Evolutionary conservation across 768 basidiomycete species (phyloP).

Genomic region (Roridomyces roridus): DNA sequence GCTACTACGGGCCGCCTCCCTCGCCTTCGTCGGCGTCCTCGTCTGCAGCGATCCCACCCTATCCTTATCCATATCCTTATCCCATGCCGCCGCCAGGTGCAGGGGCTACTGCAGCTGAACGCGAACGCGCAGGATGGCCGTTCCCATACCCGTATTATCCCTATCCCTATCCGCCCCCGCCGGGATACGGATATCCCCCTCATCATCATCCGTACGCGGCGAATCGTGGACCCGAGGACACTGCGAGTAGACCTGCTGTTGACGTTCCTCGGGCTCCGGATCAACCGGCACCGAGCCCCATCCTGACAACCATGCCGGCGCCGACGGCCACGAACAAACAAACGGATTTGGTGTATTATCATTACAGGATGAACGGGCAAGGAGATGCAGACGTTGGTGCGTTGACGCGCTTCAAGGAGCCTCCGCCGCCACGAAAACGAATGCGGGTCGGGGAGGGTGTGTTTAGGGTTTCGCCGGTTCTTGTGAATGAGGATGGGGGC

Average conservation of each 20-base stretch:
- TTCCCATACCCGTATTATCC: slow-evolving; percentile 31
- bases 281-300: background rate
- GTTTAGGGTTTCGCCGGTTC: too few species aligned
- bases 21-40: slow-evolving; percentile 3
- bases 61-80: slow-evolving; percentile 23
- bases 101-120: background rate
- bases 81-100: slow-evolving; percentile 6
- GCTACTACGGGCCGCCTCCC: slow-evolving; percentile 34
- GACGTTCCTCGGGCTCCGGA: slow-evolving; percentile 1
- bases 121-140: background rate
- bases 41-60: slow-evolving; percentile 10
- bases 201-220: background rate
- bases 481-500: too few species aligned
- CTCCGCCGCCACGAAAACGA: background rate
- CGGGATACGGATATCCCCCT: slow-evolving; percentile 5
- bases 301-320: background rate
- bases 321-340: too few species aligned
- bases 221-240: too few species aligned
- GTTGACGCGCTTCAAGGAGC: too few species aligned
- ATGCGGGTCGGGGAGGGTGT: background rate
- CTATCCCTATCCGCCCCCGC: slow-evolving; percentile 17
- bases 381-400: too few species aligned
- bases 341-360: too few species aligned
- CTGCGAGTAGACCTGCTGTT: too few species aligned
- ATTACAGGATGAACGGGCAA: too few species aligned